Conservation (phyloP, 2,329 filamentous ascomycete genomes). For the Reticulascus tulasneorum region DNA sequence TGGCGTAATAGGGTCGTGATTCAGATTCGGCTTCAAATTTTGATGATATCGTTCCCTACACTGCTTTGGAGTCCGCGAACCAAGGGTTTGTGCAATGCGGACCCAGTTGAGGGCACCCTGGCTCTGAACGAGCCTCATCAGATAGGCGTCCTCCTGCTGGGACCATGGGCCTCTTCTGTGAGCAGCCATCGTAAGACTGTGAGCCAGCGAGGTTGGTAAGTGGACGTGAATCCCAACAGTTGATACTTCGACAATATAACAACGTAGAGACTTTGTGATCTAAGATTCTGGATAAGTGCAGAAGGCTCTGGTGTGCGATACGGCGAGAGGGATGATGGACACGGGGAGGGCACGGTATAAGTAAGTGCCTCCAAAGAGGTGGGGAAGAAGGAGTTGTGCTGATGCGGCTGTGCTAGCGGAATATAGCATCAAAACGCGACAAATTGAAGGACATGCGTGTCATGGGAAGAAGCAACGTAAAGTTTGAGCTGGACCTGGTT, state of each 20-base stretch:
- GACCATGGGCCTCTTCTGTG: constrained; percentile 74
- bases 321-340: too few species aligned
- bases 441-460: constrained; percentile 10
- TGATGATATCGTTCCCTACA: constrained; percentile 93
- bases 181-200: constrained; percentile 2
- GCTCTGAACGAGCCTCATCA: constrained; percentile 66
- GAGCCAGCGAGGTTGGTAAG: too few species aligned
- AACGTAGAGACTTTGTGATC: background rate
- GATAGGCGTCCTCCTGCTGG: constrained; percentile 66
- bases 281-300: too few species aligned
- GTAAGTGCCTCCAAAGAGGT: too few species aligned
- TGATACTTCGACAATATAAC: background rate
- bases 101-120: constrained; percentile 88
- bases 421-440: too few species aligned
- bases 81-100: constrained; percentile 71
- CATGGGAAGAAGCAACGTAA: constrained; percentile 11
- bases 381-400: constrained; percentile 7
- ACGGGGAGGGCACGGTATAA: too few species aligned
- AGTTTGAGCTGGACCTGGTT: constrained; percentile 10
- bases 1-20: constrained; percentile 67
- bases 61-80: constrained; percentile 83
- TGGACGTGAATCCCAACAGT: too few species aligned
- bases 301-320: too few species aligned
- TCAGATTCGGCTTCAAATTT: constrained; percentile 75
- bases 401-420: too few species aligned